These are phyloP conservation scores for Chlorella sp. DNA, from an alignment of 139 green algal genomes.

Conservation along the genomic window DNA sequence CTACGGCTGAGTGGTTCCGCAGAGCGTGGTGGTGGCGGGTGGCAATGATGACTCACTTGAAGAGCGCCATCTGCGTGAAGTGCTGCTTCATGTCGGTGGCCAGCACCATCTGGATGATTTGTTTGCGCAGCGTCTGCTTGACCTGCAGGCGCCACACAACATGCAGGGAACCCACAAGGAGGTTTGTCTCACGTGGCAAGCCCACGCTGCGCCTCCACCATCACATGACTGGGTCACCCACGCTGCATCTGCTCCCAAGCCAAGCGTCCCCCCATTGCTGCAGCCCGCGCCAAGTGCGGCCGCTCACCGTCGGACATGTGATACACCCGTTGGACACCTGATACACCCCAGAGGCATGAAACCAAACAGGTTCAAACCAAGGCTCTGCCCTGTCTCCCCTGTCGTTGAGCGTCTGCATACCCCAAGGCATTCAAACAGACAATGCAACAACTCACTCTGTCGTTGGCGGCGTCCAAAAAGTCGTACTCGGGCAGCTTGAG, in stretches of 20 bases:
- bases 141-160: not conserved
- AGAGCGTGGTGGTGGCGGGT: not conserved
- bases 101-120: conserved; percentile 53
- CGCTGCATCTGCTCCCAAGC: too few species aligned
- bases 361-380: too few species aligned
- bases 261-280: too few species aligned
- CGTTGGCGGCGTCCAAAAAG: conserved; percentile 31
- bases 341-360: too few species aligned
- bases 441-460: too few species aligned
- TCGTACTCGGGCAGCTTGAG: conserved; percentile 20
- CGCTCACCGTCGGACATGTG: not conserved
- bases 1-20: not conserved
- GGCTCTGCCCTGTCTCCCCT: too few species aligned
- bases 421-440: too few species aligned
- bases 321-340: not conserved
- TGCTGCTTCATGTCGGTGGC: conserved; percentile 64
- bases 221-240: not conserved
- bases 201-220: not conserved
- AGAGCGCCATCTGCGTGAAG: conserved; percentile 26
- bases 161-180: not conserved
- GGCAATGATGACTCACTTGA: conserved; percentile 1
- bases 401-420: too few species aligned
- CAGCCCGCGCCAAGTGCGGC: too few species aligned
- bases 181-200: not conserved
- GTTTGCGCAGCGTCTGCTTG: conserved; percentile 28